Conservation (phyloP, 495 filamentous ascomycete species). For the Penicillium diatomitis region DNA sequence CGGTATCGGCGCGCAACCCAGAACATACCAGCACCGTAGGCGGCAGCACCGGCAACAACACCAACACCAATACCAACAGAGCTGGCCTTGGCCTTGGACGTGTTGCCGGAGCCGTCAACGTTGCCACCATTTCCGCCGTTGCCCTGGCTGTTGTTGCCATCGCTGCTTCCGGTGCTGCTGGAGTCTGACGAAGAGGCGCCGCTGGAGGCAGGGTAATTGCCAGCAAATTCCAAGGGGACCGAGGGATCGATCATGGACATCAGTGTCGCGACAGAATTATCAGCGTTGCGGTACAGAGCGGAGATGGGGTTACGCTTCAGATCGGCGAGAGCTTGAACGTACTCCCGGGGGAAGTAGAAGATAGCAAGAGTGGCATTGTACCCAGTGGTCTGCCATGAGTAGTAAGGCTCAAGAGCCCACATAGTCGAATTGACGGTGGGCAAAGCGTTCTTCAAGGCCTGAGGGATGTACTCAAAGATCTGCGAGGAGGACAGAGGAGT, state of each 20-base stretch:
- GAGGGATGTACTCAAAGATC: constrained; percentile 74
- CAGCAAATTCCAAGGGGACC: constrained; percentile 64
- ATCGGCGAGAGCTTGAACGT: constrained; percentile 51
- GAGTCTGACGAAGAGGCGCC: constrained; percentile 8
- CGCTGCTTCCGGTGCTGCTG: constrained; percentile 3
- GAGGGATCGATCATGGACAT: constrained; percentile 75
- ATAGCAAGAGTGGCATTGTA: constrained; percentile 80
- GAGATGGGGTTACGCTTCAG: constrained; percentile 61
- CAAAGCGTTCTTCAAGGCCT: constrained; percentile 62
- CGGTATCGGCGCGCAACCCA: constrained; percentile 89
- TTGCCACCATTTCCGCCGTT: constrained; percentile 6
- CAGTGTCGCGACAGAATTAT: constrained; percentile 50
- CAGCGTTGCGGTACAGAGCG: constrained; percentile 55
- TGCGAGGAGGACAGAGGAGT: constrained; percentile 65
- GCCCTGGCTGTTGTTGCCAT: constrained; percentile 28
- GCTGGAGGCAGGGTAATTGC: constrained; percentile 27
- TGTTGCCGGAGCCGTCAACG: constrained; percentile 39
- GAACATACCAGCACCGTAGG: constrained; percentile 99
- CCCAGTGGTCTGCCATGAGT: constrained; percentile 57
- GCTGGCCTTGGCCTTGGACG: constrained; percentile 50
- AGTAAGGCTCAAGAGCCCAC: constrained; percentile 66
- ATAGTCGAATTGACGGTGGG: constrained; percentile 43
- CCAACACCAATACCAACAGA: constrained; percentile 79
- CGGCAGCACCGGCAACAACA: constrained; percentile 68
- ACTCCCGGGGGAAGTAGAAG: constrained; percentile 58